These are phyloP conservation scores for Friedmanniomyces simplex DNA, from an alignment of 495 filamentous ascomycete genomes.

Conservation along the genomic window DNA sequence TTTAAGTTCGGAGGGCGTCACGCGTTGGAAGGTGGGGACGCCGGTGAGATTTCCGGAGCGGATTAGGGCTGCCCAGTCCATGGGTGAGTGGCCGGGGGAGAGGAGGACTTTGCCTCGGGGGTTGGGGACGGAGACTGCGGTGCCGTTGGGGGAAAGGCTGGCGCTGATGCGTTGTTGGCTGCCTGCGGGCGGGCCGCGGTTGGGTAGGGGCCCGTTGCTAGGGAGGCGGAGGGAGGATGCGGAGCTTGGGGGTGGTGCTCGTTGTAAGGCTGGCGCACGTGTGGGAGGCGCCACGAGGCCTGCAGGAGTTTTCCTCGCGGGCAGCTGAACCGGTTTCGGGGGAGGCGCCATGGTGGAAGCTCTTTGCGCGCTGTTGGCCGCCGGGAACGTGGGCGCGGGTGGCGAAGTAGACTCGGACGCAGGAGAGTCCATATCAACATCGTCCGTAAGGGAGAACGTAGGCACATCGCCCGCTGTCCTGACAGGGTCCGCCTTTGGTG, in stretches of 20 bases:
- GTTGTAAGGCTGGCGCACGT: constrained; percentile 1
- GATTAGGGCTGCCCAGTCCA: constrained; percentile 84
- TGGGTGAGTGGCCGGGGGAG: constrained; percentile 76
- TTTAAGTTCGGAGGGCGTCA: constrained; percentile 70
- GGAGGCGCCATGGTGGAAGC: constrained; percentile 18
- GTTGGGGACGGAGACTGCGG: constrained; percentile 23
- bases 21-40: constrained; percentile 44
- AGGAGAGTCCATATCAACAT: constrained; percentile 20
- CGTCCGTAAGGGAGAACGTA: constrained; percentile 27
- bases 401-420: not conserved
- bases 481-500: constrained; percentile 36
- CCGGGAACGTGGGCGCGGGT: constrained; percentile 23
- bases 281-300: constrained; percentile 13
- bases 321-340: not conserved
- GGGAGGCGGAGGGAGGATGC: constrained; percentile 35
- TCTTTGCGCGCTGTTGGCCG: constrained; percentile 26
- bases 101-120: constrained; percentile 53
- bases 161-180: constrained; percentile 21
- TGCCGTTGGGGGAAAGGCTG: constrained; percentile 15
- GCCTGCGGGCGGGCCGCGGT: constrained; percentile 30
- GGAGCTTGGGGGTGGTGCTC: constrained; percentile 14
- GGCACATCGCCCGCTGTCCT: constrained; percentile 19
- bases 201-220: constrained; percentile 34
- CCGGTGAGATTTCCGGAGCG: constrained; percentile 49
- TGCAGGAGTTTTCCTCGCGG: not conserved